These are phyloP conservation scores for Lyophyllum semitale DNA, from an alignment of 768 basidiomycete species.

Conservation along the genomic window DNA sequence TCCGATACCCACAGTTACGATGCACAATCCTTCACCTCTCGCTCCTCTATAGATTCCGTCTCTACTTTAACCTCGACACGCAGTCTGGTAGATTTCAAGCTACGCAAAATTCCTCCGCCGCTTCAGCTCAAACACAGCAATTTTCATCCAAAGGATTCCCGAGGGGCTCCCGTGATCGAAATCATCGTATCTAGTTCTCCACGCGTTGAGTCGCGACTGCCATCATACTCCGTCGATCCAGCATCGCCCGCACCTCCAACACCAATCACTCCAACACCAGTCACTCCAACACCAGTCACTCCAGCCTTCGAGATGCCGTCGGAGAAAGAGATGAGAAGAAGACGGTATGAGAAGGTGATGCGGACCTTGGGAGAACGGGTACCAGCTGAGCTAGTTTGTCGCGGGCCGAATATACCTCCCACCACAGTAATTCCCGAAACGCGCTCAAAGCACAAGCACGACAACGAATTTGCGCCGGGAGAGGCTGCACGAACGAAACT, in stretches of 20 bases:
- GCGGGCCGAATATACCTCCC: background rate
- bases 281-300: slow-evolving; percentile 7
- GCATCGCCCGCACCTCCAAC: background rate
- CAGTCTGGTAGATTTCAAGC: slow-evolving; percentile 4
- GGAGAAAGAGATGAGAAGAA: slow-evolving; percentile 14
- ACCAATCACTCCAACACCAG: too few relatives aligned
- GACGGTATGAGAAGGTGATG: slow-evolving; percentile 20
- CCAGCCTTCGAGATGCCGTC: slow-evolving; percentile 11
- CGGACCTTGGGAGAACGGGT: slow-evolving; percentile 21
- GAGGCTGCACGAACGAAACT: background rate
- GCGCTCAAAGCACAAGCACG: background rate
- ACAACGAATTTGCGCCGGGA: background rate
- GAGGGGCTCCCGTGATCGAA: slow-evolving; percentile 6
- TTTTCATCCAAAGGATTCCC: background rate
- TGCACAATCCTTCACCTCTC: slow-evolving; percentile 1
- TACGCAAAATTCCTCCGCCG: slow-evolving; percentile 10
- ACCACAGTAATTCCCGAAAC: slow-evolving; percentile 9
- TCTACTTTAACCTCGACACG: background rate
- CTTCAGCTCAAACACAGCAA: slow-evolving; percentile 12
- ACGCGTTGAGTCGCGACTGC: slow-evolving; percentile 5
- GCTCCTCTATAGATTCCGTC: too few relatives aligned
- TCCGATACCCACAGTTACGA: background rate
- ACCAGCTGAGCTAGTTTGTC: slow-evolving; percentile 20
- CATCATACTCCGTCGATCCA: background rate
- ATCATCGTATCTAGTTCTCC: slow-evolving; percentile 10